These are phyloP conservation scores for Cyanophora paradoxa DNA, from an alignment of 78 protist genomes.

Conservation along the genomic window DNA sequence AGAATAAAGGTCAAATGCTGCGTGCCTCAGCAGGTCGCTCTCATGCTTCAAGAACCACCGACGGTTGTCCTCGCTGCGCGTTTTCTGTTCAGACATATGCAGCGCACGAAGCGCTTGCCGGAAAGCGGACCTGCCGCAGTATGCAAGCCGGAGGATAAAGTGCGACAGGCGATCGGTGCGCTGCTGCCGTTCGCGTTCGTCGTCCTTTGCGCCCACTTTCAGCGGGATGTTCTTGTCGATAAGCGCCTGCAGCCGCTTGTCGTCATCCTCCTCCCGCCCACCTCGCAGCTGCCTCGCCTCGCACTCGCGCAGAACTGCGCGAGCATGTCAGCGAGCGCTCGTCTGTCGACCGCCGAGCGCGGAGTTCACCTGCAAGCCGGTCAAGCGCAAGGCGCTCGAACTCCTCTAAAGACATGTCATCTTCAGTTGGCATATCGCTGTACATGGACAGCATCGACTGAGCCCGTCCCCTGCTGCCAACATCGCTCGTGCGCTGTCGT, in stretches of 20 bases:
- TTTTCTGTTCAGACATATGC: not conserved
- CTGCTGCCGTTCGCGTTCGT: no score
- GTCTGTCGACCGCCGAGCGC: not conserved
- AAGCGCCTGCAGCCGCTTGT: no score
- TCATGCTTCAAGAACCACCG: constrained; percentile 3
- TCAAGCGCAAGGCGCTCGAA: constrained; percentile 1
- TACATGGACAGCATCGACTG: constrained; percentile 1
- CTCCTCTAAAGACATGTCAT: not conserved
- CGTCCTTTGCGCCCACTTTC: not conserved
- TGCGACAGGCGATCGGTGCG: no score
- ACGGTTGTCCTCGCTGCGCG: not conserved
- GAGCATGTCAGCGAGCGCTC: not conserved
- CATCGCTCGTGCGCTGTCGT: no score
- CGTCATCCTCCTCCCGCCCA: no score
- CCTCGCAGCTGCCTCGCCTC: no score
- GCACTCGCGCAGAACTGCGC: no score
- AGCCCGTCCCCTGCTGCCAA: no score
- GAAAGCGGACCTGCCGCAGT: not conserved
- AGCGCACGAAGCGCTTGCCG: not conserved
- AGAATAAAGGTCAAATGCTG: no score
- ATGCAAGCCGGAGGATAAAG: constrained; percentile 10
- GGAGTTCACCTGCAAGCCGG: not conserved
- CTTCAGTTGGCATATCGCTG: not conserved
- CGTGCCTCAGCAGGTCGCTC: no score
- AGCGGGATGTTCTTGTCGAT: not conserved